Base-by-base conservation (phyloP, 1,139 yeast species). In the Pichia sp. region DNA sequence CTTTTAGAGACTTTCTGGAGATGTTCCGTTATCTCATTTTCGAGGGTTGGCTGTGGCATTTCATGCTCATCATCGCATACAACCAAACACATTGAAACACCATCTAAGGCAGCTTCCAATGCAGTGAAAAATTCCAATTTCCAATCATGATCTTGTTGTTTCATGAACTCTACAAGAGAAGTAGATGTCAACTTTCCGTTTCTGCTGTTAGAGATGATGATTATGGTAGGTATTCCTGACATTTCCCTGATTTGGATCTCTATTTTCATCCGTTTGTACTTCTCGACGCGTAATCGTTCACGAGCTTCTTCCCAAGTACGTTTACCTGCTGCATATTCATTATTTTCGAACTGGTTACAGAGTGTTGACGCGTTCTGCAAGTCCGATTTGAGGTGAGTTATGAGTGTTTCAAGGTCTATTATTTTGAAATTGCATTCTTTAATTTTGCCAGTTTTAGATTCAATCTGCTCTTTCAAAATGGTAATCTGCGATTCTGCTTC, bases 231-330 rank as follows among this genome's bases (percentile, higher is more conserved):
- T 14, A 39, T 41, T 5, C 40, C 40, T 14, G 40, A 35, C n/a
- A 38, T 9, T 21, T 42, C 41, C 14, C 34, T 32, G 8, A 42
- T 36, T 32, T 42, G 46, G 19, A 38, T 32, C 20, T 42, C 39
- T n/a, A 41, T 36, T 23, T 39, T 42, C 12, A 40, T 10, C 9
- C 46, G 17, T 31, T 40, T 40, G 20, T 34, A 32, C 14, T 13
- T 24, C 27, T 42, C 45, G 6, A 15, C 10, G 14, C 25, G 12
- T 5, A 32, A 26, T 21, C 34, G 29, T 2, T 19, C 12, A 16
- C 28, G 29, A 1, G 39, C 20, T 3, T 17, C 11, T 2, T 6
- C 5, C 41, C 41, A 35, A 6, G 24, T 19, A 17, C 17, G 9
- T 16, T 35, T 25, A 8, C 32, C 15, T 10, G 12, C 9, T n/a